phyloP scores from a whole-genome alignment of 495 filamentous ascomycete genomes.

The Paragyromitra xinjiangensis region DNA sequence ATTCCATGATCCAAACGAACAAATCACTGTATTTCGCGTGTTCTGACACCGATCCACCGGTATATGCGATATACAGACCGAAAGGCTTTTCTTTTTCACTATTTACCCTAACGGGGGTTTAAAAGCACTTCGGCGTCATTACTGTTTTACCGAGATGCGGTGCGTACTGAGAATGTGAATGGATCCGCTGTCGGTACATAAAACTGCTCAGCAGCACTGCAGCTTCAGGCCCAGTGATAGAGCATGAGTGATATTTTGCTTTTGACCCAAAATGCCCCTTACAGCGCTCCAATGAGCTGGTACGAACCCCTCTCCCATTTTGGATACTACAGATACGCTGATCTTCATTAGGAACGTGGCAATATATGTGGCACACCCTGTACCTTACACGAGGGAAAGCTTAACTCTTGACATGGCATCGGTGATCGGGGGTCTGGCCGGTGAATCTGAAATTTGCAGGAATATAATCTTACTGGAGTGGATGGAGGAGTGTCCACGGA shows the following conservation, averaged over 20 bases:
- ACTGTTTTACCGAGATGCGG: slow-evolving; percentile 25
- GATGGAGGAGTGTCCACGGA: background rate
- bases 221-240: background rate
- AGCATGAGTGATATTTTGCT: background rate
- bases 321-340: background rate
- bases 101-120: background rate
- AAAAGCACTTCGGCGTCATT: slow-evolving; percentile 4
- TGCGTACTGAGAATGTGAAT: background rate
- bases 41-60: background rate
- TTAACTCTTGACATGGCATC: slow-evolving; percentile 21
- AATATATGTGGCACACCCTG: background rate
- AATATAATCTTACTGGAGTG: background rate
- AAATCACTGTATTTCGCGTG: slow-evolving; percentile 25
- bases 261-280: background rate
- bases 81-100: background rate
- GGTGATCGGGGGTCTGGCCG: background rate
- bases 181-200: slow-evolving; percentile 12
- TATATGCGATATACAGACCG: background rate
- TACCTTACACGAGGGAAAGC: slow-evolving; percentile 10
- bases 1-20: slow-evolving; percentile 5
- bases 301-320: background rate
- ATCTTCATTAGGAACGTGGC: slow-evolving; percentile 23
- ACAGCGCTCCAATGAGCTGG: background rate
- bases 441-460: background rate
- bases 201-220: background rate